Conservation (phyloP, 1,284 basidiomycete genomes). For the Austroboletus niveus region DNA sequence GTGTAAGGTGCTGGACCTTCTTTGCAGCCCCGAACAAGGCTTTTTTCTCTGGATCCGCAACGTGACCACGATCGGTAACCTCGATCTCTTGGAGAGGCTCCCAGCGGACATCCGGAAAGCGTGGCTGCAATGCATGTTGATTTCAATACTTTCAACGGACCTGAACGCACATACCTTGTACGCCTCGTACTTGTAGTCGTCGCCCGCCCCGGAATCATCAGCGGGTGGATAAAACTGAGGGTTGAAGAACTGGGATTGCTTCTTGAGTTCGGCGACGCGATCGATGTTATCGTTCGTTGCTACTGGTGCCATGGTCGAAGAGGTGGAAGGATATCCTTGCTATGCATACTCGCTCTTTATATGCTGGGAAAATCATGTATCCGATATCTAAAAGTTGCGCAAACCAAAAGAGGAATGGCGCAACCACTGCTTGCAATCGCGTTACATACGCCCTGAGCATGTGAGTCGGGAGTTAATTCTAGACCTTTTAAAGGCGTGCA, state of each 20-base stretch:
- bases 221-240: slow-evolving; percentile 64
- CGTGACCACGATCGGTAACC: slow-evolving; percentile 62
- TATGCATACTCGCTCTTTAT: slow-evolving; percentile 18
- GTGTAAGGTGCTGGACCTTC: slow-evolving; percentile 61
- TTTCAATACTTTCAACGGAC: background rate
- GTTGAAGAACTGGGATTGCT: slow-evolving; percentile 44
- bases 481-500: background rate
- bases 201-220: slow-evolving; percentile 47
- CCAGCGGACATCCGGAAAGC: slow-evolving; percentile 63
- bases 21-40: slow-evolving; percentile 53
- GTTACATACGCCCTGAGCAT: slow-evolving; percentile 4
- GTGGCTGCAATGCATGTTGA: slow-evolving; percentile 44
- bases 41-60: slow-evolving; percentile 60
- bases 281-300: slow-evolving; percentile 33
- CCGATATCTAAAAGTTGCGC: slow-evolving; percentile 11
- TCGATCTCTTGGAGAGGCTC: slow-evolving; percentile 57
- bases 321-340: background rate
- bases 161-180: slow-evolving; percentile 50
- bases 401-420: slow-evolving; percentile 18
- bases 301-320: slow-evolving; percentile 44
- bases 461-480: slow-evolving; percentile 10
- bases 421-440: slow-evolving; percentile 6
- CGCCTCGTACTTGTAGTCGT: slow-evolving; percentile 54
- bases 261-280: slow-evolving; percentile 19
- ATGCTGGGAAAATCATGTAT: background rate